These are phyloP conservation scores for Gomphus sp. DNA, from an alignment of 1,284 basidiomycete species.

Conservation along the genomic window DNA sequence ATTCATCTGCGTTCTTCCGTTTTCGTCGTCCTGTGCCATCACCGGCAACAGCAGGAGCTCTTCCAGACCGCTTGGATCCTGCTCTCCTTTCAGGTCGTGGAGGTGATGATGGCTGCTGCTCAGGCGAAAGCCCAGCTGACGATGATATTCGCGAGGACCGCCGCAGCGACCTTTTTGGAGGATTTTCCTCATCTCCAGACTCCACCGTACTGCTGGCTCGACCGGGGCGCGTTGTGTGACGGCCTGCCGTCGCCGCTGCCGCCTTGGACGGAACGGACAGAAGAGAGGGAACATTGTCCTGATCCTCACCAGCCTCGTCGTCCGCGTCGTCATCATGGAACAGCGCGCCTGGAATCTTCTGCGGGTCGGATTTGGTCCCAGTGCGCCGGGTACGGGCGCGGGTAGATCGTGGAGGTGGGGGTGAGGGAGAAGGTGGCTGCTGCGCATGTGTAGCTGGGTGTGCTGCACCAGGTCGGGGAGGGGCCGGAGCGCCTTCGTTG, in stretches of 20 bases:
- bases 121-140: neutral
- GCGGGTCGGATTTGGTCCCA: neutral
- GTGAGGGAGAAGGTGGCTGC: neutral
- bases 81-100: conserved; percentile 4
- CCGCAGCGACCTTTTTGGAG: conserved; percentile 9
- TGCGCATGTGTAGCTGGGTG: neutral
- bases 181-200: conserved; percentile 10
- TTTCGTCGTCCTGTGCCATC: conserved; percentile 11
- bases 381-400: neutral
- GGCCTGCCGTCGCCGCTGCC: neutral
- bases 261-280: conserved; percentile 1
- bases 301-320: conserved; percentile 10
- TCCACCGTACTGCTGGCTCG: conserved; percentile 7
- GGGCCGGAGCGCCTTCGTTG: neutral
- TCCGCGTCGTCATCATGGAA: conserved; percentile 10
- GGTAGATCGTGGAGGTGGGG: neutral
- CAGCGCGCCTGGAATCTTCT: conserved; percentile 14
- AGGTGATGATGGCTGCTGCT: neutral
- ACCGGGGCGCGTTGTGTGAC: neutral
- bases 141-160: conserved; percentile 13
- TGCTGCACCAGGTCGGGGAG: neutral
- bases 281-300: conserved; percentile 12
- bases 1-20: conserved; percentile 9
- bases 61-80: conserved; percentile 3
- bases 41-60: conserved; percentile 1